A percentile compares a stretch with the other conserved stretches of the same genome.
Conservation (phyloP, 2,329 filamentous ascomycete species). For the Cyclaneusma minus region DNA sequence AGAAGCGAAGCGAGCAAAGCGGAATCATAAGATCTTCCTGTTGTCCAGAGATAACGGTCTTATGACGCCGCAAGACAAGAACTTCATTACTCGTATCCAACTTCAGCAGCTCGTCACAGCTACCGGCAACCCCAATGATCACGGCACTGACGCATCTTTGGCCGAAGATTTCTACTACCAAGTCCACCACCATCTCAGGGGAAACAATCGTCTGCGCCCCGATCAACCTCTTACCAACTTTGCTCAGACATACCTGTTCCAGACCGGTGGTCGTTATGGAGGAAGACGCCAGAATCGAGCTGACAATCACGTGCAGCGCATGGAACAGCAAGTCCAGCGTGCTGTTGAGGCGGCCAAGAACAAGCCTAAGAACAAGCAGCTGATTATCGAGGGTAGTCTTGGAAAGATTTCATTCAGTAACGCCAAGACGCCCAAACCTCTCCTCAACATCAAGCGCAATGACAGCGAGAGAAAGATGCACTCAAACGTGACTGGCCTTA, state of each 20-base stretch:
- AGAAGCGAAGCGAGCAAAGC: constrained; percentile 87
- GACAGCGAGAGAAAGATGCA: constrained; percentile 39
- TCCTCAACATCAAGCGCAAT: constrained; percentile 85
- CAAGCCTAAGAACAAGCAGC: constrained; percentile 92
- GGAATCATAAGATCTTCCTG: constrained; percentile 95
- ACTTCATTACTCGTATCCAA: constrained; percentile 96
- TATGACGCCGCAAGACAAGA: constrained; percentile 99
- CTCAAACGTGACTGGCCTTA: constrained; percentile 40
- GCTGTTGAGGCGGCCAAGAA: constrained; percentile 95
- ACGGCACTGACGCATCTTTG: constrained; percentile 64
- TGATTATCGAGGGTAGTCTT: constrained; percentile 89
- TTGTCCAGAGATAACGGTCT: constrained; percentile 88
- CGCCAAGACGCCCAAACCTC: constrained; percentile 86
- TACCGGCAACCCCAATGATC: constrained; percentile 72
- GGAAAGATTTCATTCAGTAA: constrained; percentile 99
- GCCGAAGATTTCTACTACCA: constrained; percentile 98
- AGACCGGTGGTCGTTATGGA: constrained; percentile 74
- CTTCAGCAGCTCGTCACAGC: constrained; percentile 90
- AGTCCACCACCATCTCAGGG: constrained; percentile 87
- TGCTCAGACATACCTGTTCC: constrained; percentile 92
- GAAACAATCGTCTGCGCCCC: constrained; percentile 76
- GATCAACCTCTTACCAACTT: constrained; percentile 91
- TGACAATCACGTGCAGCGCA: constrained; percentile 95
- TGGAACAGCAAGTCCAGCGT: constrained; percentile 97
- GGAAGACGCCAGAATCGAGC: constrained; percentile 62